Conservation (phyloP, 352 stramenopile species). For the Blastocystis sp. region DNA sequence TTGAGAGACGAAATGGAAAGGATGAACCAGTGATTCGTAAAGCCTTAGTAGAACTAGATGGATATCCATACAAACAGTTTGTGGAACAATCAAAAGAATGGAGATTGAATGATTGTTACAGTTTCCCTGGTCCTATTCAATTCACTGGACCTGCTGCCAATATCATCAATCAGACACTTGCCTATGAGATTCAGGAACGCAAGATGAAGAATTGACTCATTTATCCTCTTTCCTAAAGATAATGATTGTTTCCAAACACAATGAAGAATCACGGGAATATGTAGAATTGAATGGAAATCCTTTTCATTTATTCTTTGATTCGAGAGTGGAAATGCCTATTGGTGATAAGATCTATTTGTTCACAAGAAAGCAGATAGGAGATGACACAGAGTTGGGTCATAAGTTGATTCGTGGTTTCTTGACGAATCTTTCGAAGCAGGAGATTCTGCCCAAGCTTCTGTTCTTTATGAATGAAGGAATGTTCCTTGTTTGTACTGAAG, state of each 20-base stretch:
- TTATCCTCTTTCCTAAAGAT: neutral
- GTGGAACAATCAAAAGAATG: constrained; percentile 66
- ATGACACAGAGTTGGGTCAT: constrained; percentile 20
- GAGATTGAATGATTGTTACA: constrained; percentile 67
- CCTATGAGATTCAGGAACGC: constrained; percentile 5
- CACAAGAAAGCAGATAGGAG: constrained; percentile 42
- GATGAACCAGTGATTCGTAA: constrained; percentile 69
- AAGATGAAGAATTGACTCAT: neutral
- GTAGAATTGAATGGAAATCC: too few relatives aligned
- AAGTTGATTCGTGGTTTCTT: constrained; percentile 53
- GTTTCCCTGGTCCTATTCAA: constrained; percentile 68
- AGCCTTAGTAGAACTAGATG: constrained; percentile 68
- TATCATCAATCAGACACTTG: constrained; percentile 60
- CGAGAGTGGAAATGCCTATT: constrained; percentile 28
- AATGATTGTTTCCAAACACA: neutral
- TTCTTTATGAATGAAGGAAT: constrained; percentile 56
- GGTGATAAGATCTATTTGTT: constrained; percentile 32
- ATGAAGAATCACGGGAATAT: too few relatives aligned
- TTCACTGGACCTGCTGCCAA: constrained; percentile 66
- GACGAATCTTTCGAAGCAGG: constrained; percentile 33
- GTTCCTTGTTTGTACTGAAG: constrained; percentile 18
- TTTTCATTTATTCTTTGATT: too few relatives aligned
- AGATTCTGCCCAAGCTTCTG: constrained; percentile 37
- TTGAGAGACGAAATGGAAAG: constrained; percentile 67
- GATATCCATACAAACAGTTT: constrained; percentile 66